Evolutionary conservation across 768 basidiomycete species (phyloP), one percentile per base, ranked within the genome.

Genomic region (Galerina sulciceps): DNA sequence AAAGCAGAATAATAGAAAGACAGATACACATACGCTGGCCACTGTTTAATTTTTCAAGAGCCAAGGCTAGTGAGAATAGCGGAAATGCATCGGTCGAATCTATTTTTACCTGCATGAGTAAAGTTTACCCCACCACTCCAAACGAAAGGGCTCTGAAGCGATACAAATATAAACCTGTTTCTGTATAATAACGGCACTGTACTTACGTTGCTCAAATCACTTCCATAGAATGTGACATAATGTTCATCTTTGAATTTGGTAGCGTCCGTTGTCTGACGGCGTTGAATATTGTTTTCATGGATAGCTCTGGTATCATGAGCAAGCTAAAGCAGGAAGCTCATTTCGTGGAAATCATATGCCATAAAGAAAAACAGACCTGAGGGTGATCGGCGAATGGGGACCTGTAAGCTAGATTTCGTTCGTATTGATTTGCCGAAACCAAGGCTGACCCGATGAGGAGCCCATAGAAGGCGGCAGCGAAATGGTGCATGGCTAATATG

Each of bases 81-180:
- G 51, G 23, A 17, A 20, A 18, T 48, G 4, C 15, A 20, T n/a
- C 6, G 37, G 22, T 31, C 5, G 15, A 22, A 23, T 14, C 35
- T 26, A 37, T 9, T 45, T 71, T 59, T 54, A 79, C 79, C 79
- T 44, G 76, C 70, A 60, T 82, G 81, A 10, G 80, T 81, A 60
- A 82, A 82, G 55, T 81, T 80, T 43, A 82, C 60, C 9, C 81
- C 81, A n/a, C 80, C 78, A n/a, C 67, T 77, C 77, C 80, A 81
- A 17, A 84, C 68, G 60, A 78, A 78, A 1, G 76, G 77, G 53
- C 73, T 76, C 80, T 82, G 48, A 2, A 42, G 50, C 35, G 47
- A 26, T 37, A 34, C 46, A 23, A 26, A 38, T 37, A 46, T 53
- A 49, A 22, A 22, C 36, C 3, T 20, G 37, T 49, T 15, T 23